phyloP scores from a whole-genome alignment of 2,329 filamentous ascomycete genomes.

The Fusarium sp. region DNA sequence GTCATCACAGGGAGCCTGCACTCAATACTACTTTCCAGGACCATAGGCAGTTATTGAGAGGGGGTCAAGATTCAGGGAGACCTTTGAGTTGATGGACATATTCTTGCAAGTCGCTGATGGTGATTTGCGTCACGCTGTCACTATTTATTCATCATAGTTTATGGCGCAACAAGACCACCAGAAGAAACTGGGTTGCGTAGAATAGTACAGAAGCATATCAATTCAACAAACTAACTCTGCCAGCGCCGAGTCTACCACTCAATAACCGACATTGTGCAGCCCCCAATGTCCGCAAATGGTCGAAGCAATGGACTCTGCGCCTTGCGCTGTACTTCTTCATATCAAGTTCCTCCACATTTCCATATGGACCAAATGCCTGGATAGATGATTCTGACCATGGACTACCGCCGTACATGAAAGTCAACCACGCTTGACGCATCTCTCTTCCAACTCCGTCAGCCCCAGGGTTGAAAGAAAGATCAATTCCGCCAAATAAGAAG shows the following conservation, averaged over 20 bases:
- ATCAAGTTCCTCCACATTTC: slow-evolving; percentile 49
- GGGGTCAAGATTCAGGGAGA: neutral
- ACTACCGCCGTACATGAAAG: slow-evolving; percentile 50
- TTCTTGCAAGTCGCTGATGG: neutral
- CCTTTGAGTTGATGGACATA: neutral
- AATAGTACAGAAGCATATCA: neutral
- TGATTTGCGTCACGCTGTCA: neutral
- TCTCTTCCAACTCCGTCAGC: slow-evolving; percentile 50
- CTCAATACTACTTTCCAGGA: neutral
- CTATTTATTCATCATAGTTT: neutral
- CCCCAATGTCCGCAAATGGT: slow-evolving; percentile 47
- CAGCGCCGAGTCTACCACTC: slow-evolving; percentile 50
- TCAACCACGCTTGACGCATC: slow-evolving; percentile 56
- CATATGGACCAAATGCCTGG: slow-evolving; percentile 54
- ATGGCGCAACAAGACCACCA: no score
- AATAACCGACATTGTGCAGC: slow-evolving; percentile 45
- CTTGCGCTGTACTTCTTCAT: slow-evolving; percentile 42
- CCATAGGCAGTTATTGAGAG: neutral
- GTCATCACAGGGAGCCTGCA: neutral
- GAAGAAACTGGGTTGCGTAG: no score
- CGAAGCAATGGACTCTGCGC: slow-evolving; percentile 12
- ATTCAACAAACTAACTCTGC: slow-evolving; percentile 57
- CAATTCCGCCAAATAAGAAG: slow-evolving; percentile 57
- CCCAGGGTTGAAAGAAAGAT: slow-evolving; percentile 50
- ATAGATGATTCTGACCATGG: slow-evolving; percentile 50